phyloP scores from a whole-genome alignment of 228 moss, liverwort and hornwort species.

The Sphagnum fallax region DNA sequence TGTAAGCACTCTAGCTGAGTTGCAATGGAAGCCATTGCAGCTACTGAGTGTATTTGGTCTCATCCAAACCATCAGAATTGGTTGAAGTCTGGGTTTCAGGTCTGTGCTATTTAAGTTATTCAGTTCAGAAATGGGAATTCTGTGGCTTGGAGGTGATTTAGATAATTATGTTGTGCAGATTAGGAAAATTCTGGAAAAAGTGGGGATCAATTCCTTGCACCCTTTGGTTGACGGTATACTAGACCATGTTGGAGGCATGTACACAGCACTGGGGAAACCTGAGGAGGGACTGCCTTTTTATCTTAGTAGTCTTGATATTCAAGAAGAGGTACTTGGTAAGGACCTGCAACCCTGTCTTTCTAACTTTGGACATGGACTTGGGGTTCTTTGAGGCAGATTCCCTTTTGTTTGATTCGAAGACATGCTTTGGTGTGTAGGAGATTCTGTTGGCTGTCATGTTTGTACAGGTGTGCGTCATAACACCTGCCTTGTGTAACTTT shows the following conservation, averaged over 20 bases:
- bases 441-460: too few relatives aligned
- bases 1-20: not conserved
- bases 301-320: slow-evolving; percentile 68
- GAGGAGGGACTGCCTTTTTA: slow-evolving; percentile 63
- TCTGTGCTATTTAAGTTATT: not conserved
- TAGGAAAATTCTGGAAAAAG: slow-evolving; percentile 43
- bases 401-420: too few relatives aligned
- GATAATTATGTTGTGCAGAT: slow-evolving; percentile 24
- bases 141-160: too few relatives aligned
- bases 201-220: slow-evolving; percentile 39
- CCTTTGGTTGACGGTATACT: slow-evolving; percentile 65
- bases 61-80: not conserved
- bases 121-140: too few relatives aligned
- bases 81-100: not conserved
- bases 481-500: too few relatives aligned
- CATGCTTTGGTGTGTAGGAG: too few relatives aligned
- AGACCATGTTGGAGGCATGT: slow-evolving; percentile 88
- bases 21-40: too few relatives aligned
- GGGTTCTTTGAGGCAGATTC: too few relatives aligned
- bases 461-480: too few relatives aligned
- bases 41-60: too few relatives aligned
- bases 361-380: too few relatives aligned
- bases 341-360: not conserved
- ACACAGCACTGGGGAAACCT: slow-evolving; percentile 61
- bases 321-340: slow-evolving; percentile 68